Percentiles rank a stretch among this genome's conserved stretches.
Evolutionary conservation across 2,329 filamentous ascomycete genomes (phyloP).

Genomic region (Botryotinia narcissicola): DNA sequence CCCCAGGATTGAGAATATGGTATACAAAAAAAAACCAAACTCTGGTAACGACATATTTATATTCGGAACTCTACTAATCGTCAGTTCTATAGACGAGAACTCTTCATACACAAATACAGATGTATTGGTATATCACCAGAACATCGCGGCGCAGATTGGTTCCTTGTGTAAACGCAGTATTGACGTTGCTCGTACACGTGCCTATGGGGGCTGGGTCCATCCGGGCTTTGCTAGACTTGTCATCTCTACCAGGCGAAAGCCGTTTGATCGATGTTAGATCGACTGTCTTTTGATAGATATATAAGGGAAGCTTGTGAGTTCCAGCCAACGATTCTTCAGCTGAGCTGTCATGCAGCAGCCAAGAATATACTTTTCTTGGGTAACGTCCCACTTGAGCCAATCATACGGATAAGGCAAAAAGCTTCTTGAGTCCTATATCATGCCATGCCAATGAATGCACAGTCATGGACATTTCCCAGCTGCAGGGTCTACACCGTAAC

Average conservation of each 20-base stretch:
- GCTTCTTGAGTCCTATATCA: conserved; percentile 6
- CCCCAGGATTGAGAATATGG: not conserved
- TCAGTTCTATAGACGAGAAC: not conserved
- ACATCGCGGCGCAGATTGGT: not conserved
- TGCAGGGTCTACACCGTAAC: conserved; percentile 15
- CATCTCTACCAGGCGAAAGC: not conserved
- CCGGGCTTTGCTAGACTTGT: not conserved
- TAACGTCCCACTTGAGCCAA: not conserved
- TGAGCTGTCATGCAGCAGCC: conserved; percentile 14
- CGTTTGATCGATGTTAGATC: not conserved
- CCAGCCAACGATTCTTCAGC: not conserved
- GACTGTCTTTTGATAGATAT: not conserved
- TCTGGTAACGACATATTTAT: not conserved
- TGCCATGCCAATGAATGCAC: conserved; percentile 6
- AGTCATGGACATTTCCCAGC: not conserved
- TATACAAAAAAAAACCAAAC: not conserved
- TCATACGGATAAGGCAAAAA: not conserved
- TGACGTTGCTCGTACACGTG: not conserved
- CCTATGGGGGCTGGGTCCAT: not conserved
- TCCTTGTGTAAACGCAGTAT: not conserved
- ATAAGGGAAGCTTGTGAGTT: too few species aligned
- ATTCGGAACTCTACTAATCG: not conserved
- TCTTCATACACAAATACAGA: not conserved
- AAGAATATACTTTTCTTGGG: not conserved
- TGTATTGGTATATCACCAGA: not conserved